Percentiles rank a stretch among this genome's conserved stretches.
phyloP scores from a whole-genome alignment of 1,284 basidiomycete species.

The Somion occarium region DNA sequence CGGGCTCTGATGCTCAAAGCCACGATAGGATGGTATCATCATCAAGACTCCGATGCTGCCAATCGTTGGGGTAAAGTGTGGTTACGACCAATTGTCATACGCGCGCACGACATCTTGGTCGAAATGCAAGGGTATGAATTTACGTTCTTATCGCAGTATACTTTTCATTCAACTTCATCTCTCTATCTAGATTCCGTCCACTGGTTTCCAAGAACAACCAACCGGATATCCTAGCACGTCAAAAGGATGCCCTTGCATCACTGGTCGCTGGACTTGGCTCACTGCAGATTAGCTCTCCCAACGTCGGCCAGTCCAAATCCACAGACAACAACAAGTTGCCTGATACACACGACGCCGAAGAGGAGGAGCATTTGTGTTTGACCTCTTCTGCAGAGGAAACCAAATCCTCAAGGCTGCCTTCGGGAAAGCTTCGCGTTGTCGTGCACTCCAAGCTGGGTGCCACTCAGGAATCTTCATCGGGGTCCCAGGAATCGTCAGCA shows the following conservation, averaged over 20 bases:
- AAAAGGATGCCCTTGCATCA: too few relatives aligned
- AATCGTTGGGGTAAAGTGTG: constrained; percentile 23
- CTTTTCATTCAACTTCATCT: neutral
- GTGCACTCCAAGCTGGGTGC: too few relatives aligned
- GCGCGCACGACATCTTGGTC: constrained; percentile 20
- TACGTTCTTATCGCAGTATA: constrained; percentile 9
- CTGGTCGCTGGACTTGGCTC: neutral
- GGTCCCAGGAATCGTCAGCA: too few relatives aligned
- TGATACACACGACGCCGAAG: too few relatives aligned
- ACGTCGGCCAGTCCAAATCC: too few relatives aligned
- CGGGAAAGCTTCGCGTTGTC: too few relatives aligned
- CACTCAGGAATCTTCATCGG: too few relatives aligned
- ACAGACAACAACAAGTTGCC: too few relatives aligned
- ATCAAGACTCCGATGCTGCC: constrained; percentile 17
- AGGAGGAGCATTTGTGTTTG: too few relatives aligned
- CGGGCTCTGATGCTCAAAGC: constrained; percentile 23
- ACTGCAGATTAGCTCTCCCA: neutral
- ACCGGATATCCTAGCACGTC: neutral
- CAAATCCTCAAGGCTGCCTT: too few relatives aligned
- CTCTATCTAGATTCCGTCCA: neutral
- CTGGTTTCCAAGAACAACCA: neutral
- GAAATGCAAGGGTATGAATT: constrained; percentile 16
- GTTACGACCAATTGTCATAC: constrained; percentile 19
- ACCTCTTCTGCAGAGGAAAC: too few relatives aligned
- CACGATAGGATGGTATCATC: constrained; percentile 24